phyloP scores from a whole-genome alignment of 163 green algal genomes.

The Trebouxiophyceae sp. region DNA sequence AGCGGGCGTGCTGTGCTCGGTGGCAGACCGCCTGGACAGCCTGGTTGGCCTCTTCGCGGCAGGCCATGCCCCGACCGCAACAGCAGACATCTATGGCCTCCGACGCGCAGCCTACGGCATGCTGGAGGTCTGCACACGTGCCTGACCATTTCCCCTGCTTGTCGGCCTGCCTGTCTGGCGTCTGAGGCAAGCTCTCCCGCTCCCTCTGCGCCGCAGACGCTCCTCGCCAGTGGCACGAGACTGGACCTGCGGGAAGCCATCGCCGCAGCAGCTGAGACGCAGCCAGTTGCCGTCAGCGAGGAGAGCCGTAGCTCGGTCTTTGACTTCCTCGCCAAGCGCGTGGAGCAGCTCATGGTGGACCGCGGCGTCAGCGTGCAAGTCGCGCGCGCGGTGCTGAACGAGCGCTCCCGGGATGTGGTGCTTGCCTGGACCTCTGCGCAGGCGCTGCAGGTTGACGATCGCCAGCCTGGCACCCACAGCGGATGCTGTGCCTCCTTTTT shows the following conservation, averaged over 20 bases:
- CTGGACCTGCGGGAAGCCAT: conserved; percentile 49
- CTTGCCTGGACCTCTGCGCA: conserved; percentile 56
- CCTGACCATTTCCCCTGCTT: no score
- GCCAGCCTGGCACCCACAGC: no score
- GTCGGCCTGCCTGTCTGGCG: no score
- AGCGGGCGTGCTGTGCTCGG: conserved; percentile 78
- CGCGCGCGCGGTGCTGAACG: conserved; percentile 77
- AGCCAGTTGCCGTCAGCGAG: conserved; percentile 3
- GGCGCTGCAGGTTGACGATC: conserved; percentile 67
- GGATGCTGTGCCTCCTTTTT: no score
- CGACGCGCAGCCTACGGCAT: conserved; percentile 83
- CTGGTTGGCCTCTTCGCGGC: conserved; percentile 91
- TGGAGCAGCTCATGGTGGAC: conserved; percentile 91
- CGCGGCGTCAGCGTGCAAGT: conserved; percentile 48
- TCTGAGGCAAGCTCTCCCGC: no score
- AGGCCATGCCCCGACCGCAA: conserved; percentile 75
- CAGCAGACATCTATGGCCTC: conserved; percentile 88
- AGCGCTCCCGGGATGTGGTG: conserved; percentile 66
- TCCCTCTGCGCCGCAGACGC: conserved; percentile 42
- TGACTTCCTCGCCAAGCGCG: conserved; percentile 63
- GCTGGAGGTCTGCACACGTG: conserved; percentile 77
- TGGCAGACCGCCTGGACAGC: conserved; percentile 85
- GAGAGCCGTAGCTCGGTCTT: conserved; percentile 38
- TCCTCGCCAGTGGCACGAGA: conserved; percentile 51
- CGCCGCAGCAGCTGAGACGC: conserved; percentile 8